Percentiles rank a stretch among this genome's conserved stretches.
These are phyloP conservation scores for Astrocystis sublimbata DNA, from an alignment of 495 filamentous ascomycete species.

Conservation along the genomic window DNA sequence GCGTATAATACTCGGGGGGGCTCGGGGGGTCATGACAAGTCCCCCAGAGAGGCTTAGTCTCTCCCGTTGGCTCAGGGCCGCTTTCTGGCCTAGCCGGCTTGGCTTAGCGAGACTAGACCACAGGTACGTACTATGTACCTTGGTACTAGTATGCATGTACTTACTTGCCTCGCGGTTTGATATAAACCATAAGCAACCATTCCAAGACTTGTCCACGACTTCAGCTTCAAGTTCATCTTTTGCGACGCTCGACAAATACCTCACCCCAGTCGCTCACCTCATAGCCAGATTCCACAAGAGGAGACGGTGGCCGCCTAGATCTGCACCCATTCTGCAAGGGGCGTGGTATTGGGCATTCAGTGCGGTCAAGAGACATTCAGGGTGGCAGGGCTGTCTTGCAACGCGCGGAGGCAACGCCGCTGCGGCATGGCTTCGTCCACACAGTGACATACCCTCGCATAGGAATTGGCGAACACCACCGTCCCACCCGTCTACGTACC, in stretches of 20 bases:
- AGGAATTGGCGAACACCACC: slow-evolving; percentile 2
- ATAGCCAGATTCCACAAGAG: background rate
- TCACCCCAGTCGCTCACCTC: no score
- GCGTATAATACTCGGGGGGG: slow-evolving; percentile 1
- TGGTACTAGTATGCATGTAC: no score
- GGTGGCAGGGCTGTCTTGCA: no score
- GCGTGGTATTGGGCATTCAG: background rate
- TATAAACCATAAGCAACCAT: no score
- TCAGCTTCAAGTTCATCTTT: no score
- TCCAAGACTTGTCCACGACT: no score
- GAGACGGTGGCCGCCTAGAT: no score
- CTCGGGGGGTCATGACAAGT: background rate
- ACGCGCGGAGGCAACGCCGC: background rate
- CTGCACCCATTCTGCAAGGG: background rate
- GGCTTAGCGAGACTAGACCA: background rate
- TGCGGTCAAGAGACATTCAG: background rate
- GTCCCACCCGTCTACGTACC: background rate
- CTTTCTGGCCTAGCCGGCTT: background rate
- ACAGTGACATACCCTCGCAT: slow-evolving; percentile 3
- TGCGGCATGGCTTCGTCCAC: slow-evolving; percentile 5
- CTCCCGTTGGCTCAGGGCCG: background rate
- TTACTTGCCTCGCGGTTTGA: no score
- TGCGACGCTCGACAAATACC: background rate
- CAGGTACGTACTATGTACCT: no score
- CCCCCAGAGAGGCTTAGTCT: background rate